phyloP scores from a whole-genome alignment of 1,284 basidiomycete genomes.

The Ganoderma meredithae region DNA sequence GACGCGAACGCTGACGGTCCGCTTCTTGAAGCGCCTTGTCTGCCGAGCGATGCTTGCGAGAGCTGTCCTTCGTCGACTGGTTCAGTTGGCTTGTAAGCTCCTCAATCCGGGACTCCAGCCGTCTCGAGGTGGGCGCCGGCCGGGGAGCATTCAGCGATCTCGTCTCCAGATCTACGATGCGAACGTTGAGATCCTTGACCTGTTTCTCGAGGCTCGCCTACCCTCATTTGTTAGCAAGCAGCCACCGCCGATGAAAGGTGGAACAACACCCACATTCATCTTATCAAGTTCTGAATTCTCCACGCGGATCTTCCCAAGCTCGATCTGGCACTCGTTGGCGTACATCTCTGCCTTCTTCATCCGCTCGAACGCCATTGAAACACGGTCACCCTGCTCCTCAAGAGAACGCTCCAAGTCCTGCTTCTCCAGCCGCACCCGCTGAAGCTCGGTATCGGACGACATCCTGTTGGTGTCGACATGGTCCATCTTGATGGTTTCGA shows the following conservation, averaged over 20 bases:
- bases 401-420: constrained; percentile 82
- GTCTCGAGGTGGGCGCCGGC: constrained; percentile 57
- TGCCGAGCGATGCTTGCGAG: constrained; percentile 54
- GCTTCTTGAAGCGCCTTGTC: constrained; percentile 68
- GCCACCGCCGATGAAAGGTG: constrained; percentile 11
- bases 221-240: constrained; percentile 10
- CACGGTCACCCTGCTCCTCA: constrained; percentile 80
- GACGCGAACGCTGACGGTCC: constrained; percentile 62
- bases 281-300: constrained; percentile 84
- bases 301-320: constrained; percentile 75
- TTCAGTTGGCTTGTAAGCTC: constrained; percentile 72
- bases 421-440: constrained; percentile 78
- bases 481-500: constrained; percentile 82
- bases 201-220: constrained; percentile 86
- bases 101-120: constrained; percentile 73
- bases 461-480: constrained; percentile 74
- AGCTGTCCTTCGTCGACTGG: constrained; percentile 57
- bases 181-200: constrained; percentile 82
- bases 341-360: constrained; percentile 83
- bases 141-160: constrained; percentile 74
- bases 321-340: constrained; percentile 77
- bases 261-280: constrained; percentile 65
- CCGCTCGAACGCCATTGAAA: constrained; percentile 73
- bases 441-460: constrained; percentile 77
- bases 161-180: constrained; percentile 83